Evolutionary conservation across 441 rosid species (phyloP).

Genomic region (Arabidopsis lyrata): DNA sequence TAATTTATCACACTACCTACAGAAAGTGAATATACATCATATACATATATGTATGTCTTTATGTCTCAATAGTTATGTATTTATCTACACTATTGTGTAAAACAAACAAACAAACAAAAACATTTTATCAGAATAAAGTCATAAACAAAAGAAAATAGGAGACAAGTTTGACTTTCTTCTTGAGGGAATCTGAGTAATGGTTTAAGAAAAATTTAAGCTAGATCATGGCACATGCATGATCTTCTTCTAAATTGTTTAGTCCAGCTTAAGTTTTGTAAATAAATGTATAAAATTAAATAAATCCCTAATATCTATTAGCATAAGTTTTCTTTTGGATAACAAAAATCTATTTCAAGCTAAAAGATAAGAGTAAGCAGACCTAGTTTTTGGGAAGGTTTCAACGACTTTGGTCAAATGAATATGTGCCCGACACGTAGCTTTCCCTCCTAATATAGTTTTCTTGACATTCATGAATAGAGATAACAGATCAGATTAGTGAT

Average conservation of each 20-base stretch:
- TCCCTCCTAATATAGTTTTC: background rate
- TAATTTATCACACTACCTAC: background rate
- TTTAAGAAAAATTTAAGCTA: constrained; percentile 37
- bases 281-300: background rate
- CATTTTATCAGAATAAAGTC: too few relatives aligned
- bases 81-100: background rate
- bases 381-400: constrained; percentile 3
- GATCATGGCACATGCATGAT: constrained; percentile 49
- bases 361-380: constrained; percentile 19
- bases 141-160: too few relatives aligned
- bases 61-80: constrained; percentile 5
- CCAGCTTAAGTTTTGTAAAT: background rate
- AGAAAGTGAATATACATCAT: too few relatives aligned
- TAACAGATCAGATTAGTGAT: background rate
- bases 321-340: constrained; percentile 21
- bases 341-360: background rate
- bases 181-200: constrained; percentile 36
- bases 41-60: background rate
- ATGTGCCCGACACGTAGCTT: constrained; percentile 17
- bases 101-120: too few relatives aligned
- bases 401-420: constrained; percentile 34
- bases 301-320: background rate
- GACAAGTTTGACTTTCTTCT: constrained; percentile 35
- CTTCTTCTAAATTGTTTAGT: constrained; percentile 33
- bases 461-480: background rate